Evolutionary conservation across 352 stramenopile genomes (phyloP).

Genomic region (Globisporangium iwayamae): DNA sequence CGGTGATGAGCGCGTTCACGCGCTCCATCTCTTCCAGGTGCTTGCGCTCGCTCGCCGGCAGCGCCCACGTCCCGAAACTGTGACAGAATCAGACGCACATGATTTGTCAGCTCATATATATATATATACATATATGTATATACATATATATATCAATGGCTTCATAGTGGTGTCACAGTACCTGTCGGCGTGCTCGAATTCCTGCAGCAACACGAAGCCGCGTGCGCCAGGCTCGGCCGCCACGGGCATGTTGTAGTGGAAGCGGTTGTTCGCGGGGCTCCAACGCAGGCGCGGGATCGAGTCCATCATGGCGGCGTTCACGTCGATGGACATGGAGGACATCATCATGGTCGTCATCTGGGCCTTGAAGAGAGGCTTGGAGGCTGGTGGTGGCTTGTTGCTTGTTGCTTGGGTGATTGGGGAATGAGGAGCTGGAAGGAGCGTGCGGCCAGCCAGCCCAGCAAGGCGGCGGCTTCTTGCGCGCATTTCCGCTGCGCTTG

Average conservation of each 20-base stretch:
- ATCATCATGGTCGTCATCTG: slow-evolving; percentile 56
- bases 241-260: slow-evolving; percentile 71
- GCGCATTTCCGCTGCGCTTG: slow-evolving; percentile 3
- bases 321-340: slow-evolving; percentile 30
- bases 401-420: slow-evolving; percentile 12
- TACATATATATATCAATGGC: too few relatives aligned
- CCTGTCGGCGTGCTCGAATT: slow-evolving; percentile 57
- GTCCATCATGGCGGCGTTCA: slow-evolving; percentile 35
- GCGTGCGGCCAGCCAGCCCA: neutral
- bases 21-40: slow-evolving; percentile 74
- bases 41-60: slow-evolving; percentile 51
- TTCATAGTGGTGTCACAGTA: neutral
- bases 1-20: slow-evolving; percentile 65
- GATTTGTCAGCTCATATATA: too few relatives aligned
- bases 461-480: too few relatives aligned
- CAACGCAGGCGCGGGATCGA: slow-evolving; percentile 70
- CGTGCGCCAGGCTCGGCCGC: slow-evolving; percentile 50
- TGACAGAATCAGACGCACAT: neutral
- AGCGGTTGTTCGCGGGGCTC: slow-evolving; percentile 68
- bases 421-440: slow-evolving; percentile 2
- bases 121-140: too few relatives aligned
- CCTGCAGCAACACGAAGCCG: slow-evolving; percentile 71
- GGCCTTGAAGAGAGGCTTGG: neutral
- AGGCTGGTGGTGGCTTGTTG: slow-evolving; percentile 8
- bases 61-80: slow-evolving; percentile 27